phyloP scores from a whole-genome alignment of 805 yeast genomes.

The Yamadazyma philogaea region DNA sequence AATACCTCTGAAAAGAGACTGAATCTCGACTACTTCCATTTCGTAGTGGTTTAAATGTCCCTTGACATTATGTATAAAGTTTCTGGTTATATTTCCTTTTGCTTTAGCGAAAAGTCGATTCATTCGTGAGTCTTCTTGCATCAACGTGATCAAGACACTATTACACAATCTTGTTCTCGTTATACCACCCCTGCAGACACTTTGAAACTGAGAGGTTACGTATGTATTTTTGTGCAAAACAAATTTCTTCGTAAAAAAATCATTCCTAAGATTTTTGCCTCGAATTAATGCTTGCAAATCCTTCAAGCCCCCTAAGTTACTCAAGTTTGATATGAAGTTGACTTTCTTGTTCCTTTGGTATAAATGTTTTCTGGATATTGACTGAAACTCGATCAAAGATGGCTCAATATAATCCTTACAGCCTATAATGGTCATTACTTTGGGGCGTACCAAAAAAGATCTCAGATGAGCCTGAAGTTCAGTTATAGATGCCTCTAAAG shows the following conservation, averaged over 20 bases:
- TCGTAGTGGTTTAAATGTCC: slow-evolving; percentile 16
- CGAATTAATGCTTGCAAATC: slow-evolving; percentile 39
- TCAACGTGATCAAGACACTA: slow-evolving; percentile 38
- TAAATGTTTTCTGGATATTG: slow-evolving; percentile 26
- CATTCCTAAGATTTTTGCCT: slow-evolving; percentile 32
- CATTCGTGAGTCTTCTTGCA: slow-evolving; percentile 36
- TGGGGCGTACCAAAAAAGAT: slow-evolving; percentile 19
- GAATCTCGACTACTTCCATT: slow-evolving; percentile 41
- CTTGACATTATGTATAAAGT: slow-evolving; percentile 19
- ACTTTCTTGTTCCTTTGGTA: slow-evolving; percentile 17
- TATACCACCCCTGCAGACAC: slow-evolving; percentile 45
- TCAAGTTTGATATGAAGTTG: slow-evolving; percentile 17
- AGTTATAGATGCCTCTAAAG: slow-evolving; percentile 18
- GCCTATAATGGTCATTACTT: slow-evolving; percentile 21
- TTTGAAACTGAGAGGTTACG: slow-evolving; percentile 34
- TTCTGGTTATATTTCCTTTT: slow-evolving; percentile 42
- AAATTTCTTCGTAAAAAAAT: slow-evolving; percentile 15
- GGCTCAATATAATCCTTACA: slow-evolving; percentile 22
- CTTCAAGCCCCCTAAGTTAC: slow-evolving; percentile 19
- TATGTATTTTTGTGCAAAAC: slow-evolving; percentile 6
- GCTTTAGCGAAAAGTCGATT: slow-evolving; percentile 41
- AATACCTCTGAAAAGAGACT: slow-evolving; percentile 62
- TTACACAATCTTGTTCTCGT: slow-evolving; percentile 42
- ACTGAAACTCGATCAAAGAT: slow-evolving; percentile 25
- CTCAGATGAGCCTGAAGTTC: slow-evolving; percentile 40